Base-by-base conservation (phyloP, 192 early-diverging fungal genomes). In the Coemansia sp. region DNA sequence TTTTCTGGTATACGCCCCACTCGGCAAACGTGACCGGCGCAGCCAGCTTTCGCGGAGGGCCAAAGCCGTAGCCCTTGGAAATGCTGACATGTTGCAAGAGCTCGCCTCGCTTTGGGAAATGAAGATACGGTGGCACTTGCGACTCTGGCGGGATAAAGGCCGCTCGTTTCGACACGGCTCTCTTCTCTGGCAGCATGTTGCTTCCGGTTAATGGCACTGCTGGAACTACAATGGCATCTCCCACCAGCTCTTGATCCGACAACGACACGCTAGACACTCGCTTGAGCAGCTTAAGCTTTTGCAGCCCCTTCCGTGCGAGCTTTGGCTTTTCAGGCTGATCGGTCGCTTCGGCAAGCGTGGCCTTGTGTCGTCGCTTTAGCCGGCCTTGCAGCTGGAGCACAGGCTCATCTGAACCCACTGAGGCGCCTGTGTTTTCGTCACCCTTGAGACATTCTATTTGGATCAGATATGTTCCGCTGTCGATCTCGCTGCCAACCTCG, bases 41-140 rank as follows among this genome's bases (percentile, higher is more conserved):
- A 0, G 56, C 52, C 15, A 79, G 68, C 33, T 56, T 61, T 28
- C 77, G 77, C 31, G 71, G 49, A 30, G 77, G 77, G 0, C 71
- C 77, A 26, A 51, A 33, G 12, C 66, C 66, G 33, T 74, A 74
- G n/a, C 77, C 77, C 64, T 79, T 79, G 30, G 71, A 69, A 15
- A 79, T 71, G 18, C 68, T 63, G n/a, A 68, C 71, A 18, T 79
- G 77, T 52, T 79, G 77, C n/a, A 79, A 45, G 12, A 79, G 67
- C 71, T 79, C 77, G 49, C 77, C 63, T 10, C 77, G 71, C 26
- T 71, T 67, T 8, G 77, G 77, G n/a, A 79, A 79, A 33, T 79
- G 77, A 18, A 79, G 57, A 46, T 79, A 63, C n/a, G 45, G 65
- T 1, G 64, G 58, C 2, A 43, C 30, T 23, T 68, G 63, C 45